Evolutionary conservation across 176 grass and related monocot species (phyloP), one percentile per base, ranked within the genome.

Genomic region (Oryza glumipatula): DNA sequence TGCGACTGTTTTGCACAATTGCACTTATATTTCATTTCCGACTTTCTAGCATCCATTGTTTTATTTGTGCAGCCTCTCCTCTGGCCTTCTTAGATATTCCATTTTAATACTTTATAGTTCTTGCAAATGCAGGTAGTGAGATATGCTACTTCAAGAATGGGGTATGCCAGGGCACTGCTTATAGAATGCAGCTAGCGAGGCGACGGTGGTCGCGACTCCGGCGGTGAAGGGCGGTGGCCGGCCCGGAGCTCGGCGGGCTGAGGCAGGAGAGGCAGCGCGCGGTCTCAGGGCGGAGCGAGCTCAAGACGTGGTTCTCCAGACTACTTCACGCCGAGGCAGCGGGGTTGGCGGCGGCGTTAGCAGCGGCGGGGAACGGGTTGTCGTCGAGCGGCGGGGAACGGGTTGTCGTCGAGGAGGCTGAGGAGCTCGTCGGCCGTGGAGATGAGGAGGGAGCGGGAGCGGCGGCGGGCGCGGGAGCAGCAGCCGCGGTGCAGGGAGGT

Each of bases 131-230:
- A 99, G 91, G 84, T 64, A 99, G 96, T 70, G 90, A 94, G 84
- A 96, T 96, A 82, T 86, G 89, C 48, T 99, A 89, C 86, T 96
- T 92, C 91, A 99, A 91, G 75, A 99, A 99, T 11, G 91, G 91
- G 38, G 83, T 72, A 73, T 94, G 83, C 74, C 90, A 96, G 75
- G 96, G 96, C 65, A 85, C 82, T 41, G 91, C 93, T 23, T 99
- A 28, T 28, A 28, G 28, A 28, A 28, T 28, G 28, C 28, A 28
- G 28, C 28, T 28, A 28, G 28, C 28, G 28, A 28, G 28, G 28
- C 1, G 28, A 28, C 28, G 28, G 28, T 28, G 28, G 28, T 28
- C 28, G 28, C 1, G 28, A 28, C 28, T 28, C 28, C 28, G 28
- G 28, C 28, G 28, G 28, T 28, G 28, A 28, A 28, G 28, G 28